Percentiles rank a stretch among this genome's conserved stretches.
Evolutionary conservation across 805 yeast genomes (phyloP).

Genomic region (Yarrowia alimentaria): DNA sequence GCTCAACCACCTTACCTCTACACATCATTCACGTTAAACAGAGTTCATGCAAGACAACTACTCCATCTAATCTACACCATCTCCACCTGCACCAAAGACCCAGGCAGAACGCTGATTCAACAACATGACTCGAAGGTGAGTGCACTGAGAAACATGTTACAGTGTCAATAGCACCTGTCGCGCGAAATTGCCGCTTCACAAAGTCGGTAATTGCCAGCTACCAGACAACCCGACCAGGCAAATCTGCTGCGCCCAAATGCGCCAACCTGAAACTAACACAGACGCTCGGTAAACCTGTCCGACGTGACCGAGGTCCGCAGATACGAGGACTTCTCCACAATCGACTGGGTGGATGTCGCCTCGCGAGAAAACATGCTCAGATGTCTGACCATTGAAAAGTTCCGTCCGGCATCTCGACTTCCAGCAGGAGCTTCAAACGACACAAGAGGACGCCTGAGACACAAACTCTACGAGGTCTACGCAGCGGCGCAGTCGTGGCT

Average conservation of each 20-base stretch:
- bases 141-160: too few species aligned
- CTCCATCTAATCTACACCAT: too few species aligned
- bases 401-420: constrained; percentile 24
- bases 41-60: constrained; percentile 8
- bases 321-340: constrained; percentile 49
- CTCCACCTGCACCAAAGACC: too few species aligned
- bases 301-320: constrained; percentile 43
- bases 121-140: constrained; percentile 25
- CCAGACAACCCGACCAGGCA: too few species aligned
- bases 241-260: too few species aligned
- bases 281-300: constrained; percentile 19
- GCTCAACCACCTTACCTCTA: too few species aligned
- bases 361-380: constrained; percentile 37
- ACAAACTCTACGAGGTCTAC: constrained; percentile 31
- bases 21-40: too few species aligned
- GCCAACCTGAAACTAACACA: constrained; percentile 5
- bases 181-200: too few species aligned
- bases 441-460: constrained; percentile 26
- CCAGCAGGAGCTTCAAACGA: constrained; percentile 29
- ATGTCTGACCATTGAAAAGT: constrained; percentile 31
- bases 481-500: constrained; percentile 60
- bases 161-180: too few species aligned
- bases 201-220: too few species aligned
- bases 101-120: neutral
- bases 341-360: constrained; percentile 63